These are phyloP conservation scores for Aspergillus chevalieri DNA, from an alignment of 2,329 filamentous ascomycete species.

Conservation along the genomic window DNA sequence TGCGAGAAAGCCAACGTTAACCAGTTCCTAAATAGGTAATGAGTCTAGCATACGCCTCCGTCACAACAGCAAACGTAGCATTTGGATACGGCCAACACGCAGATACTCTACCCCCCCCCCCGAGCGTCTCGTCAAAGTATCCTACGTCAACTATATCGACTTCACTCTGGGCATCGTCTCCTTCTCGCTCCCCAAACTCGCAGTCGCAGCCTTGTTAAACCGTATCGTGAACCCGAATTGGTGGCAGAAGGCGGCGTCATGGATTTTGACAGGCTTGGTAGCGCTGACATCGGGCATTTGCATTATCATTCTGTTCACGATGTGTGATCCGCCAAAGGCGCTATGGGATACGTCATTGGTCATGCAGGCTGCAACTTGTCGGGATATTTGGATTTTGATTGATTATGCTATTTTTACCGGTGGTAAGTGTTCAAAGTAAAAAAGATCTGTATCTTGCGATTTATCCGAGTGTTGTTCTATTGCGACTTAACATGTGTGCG, in stretches of 20 bases:
- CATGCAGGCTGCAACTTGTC: conserved; percentile 27
- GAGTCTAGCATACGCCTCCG: conserved; percentile 20
- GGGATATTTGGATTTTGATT: conserved; percentile 32
- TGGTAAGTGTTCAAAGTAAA: conserved; percentile 18
- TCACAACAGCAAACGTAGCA: neutral
- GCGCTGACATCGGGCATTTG: conserved; percentile 27
- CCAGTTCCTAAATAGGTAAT: conserved; percentile 15
- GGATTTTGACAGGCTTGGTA: conserved; percentile 25
- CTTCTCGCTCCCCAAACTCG: conserved; percentile 24
- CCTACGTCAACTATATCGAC: conserved; percentile 19
- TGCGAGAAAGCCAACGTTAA: conserved; percentile 3
- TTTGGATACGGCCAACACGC: conserved; percentile 39
- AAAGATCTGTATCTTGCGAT: conserved; percentile 27
- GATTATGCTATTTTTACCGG: conserved; percentile 37
- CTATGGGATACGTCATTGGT: conserved; percentile 32
- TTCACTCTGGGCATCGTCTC: conserved; percentile 25
- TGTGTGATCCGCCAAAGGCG: conserved; percentile 36
- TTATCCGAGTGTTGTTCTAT: conserved; percentile 25
- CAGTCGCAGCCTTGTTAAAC: conserved; percentile 20
- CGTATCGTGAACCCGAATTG: conserved; percentile 21
- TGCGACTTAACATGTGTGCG: conserved; percentile 26
- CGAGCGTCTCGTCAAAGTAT: conserved; percentile 22
- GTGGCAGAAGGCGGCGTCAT: conserved; percentile 13
- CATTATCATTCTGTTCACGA: conserved; percentile 39
- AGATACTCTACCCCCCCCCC: conserved; percentile 17